Percentiles rank a stretch among this genome's conserved stretches.
Conservation (phyloP, 2,329 filamentous ascomycete genomes). For the Colletotrichum sp. region DNA sequence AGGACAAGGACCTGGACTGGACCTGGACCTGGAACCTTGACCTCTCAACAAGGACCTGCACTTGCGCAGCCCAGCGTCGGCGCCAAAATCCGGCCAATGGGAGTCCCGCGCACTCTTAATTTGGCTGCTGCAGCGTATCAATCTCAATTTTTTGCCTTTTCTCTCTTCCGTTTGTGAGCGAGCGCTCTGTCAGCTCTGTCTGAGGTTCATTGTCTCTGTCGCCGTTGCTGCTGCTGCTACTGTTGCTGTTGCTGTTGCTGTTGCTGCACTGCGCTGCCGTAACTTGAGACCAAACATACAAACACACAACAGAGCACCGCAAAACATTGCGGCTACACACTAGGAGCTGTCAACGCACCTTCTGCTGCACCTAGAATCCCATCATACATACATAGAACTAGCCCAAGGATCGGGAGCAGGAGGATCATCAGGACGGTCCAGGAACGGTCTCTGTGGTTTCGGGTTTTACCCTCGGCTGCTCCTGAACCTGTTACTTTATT, state of each 20-base stretch:
- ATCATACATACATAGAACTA: not conserved
- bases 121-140: constrained; percentile 2
- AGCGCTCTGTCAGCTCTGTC: not conserved
- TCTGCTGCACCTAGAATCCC: not conserved
- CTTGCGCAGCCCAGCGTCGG: not conserved
- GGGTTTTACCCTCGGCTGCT: not conserved
- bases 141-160: not conserved
- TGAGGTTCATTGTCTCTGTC: not conserved
- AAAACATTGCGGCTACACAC: not conserved
- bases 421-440: not conserved
- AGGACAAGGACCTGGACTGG: not conserved
- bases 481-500: not conserved
- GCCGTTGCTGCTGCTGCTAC: not conserved
- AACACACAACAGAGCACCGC: not conserved
- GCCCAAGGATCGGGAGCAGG: not conserved
- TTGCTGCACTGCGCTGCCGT: not conserved
- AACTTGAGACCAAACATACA: not conserved
- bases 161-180: not conserved
- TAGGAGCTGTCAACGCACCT: not conserved
- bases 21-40: not conserved
- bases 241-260: not conserved
- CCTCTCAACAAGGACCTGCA: not conserved
- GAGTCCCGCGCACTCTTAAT: not conserved
- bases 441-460: not conserved
- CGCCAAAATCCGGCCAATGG: constrained; percentile 17